A percentile compares a stretch with the other conserved stretches of the same genome.
Conservation (phyloP, 192 early-diverging fungal genomes). For the Piromyces finnis region DNA sequence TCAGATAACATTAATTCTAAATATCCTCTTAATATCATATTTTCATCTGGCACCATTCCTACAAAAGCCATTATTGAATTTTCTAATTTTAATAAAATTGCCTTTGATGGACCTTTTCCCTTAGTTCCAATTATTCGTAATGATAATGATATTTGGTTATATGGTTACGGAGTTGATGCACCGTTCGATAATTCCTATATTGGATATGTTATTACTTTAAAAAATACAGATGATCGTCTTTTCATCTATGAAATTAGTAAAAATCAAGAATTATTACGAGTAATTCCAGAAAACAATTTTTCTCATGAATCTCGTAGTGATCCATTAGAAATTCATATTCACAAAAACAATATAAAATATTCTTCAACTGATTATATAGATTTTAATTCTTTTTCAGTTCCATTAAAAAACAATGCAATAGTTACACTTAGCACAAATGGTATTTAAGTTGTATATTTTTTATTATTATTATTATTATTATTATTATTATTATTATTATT, state of each 20-base stretch:
- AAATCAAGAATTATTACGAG: background rate
- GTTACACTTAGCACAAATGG: background rate
- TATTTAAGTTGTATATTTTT: no score
- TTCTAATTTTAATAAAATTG: background rate
- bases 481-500: no score
- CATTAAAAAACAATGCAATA: background rate
- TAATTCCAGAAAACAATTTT: background rate
- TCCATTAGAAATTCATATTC: background rate
- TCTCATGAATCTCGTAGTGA: background rate
- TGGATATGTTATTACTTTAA: background rate
- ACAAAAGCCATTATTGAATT: background rate
- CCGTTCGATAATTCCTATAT: background rate
- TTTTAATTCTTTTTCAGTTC: background rate
- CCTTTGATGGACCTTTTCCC: background rate
- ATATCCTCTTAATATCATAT: background rate
- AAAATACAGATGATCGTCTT: background rate
- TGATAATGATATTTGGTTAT: background rate
- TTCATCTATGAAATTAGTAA: background rate
- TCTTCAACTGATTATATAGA: background rate
- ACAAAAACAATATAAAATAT: background rate
- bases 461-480: no score
- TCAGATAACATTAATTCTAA: background rate
- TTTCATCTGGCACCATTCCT: background rate
- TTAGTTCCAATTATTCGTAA: background rate
- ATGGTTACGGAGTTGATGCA: background rate